Evolutionary conservation across 2,329 filamentous ascomycete species (phyloP).

Genomic region (Sphaceloma murrayae): DNA sequence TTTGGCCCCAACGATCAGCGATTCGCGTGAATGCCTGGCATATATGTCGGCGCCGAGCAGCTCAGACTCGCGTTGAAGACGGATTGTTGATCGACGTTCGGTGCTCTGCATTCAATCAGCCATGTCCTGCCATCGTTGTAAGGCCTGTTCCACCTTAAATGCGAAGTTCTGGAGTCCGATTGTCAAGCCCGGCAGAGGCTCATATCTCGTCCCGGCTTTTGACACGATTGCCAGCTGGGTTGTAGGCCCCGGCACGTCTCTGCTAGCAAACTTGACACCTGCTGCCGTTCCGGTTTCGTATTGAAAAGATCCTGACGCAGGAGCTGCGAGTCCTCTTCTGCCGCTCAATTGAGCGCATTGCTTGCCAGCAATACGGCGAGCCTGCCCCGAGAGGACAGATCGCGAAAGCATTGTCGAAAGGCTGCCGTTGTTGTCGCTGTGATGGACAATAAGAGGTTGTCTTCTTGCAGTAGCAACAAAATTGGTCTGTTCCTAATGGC

Average conservation of each 20-base stretch:
- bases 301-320: conserved; percentile 66
- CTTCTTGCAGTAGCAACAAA: background rate
- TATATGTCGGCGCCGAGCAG: conserved; percentile 85
- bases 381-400: conserved; percentile 54
- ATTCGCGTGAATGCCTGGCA: conserved; percentile 85
- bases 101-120: conserved; percentile 55
- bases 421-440: conserved; percentile 21
- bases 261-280: conserved; percentile 85
- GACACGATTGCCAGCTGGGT: conserved; percentile 85
- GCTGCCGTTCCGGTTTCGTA: conserved; percentile 80
- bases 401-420: conserved; percentile 52
- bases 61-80: conserved; percentile 90
- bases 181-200: conserved; percentile 79
- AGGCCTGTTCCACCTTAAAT: conserved; percentile 64
- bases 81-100: conserved; percentile 73
- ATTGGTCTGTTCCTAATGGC: background rate
- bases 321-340: conserved; percentile 55
- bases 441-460: conserved; percentile 17
- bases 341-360: conserved; percentile 50
- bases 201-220: conserved; percentile 89
- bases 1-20: conserved; percentile 81
- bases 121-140: conserved; percentile 13
- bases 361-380: conserved; percentile 52
- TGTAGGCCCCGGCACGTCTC: conserved; percentile 79
- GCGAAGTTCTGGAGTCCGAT: conserved; percentile 90